A percentile compares a stretch with the other conserved stretches of the same genome.
Conservation (phyloP, 352 stramenopile species). For the Phytophthora pisi region DNA sequence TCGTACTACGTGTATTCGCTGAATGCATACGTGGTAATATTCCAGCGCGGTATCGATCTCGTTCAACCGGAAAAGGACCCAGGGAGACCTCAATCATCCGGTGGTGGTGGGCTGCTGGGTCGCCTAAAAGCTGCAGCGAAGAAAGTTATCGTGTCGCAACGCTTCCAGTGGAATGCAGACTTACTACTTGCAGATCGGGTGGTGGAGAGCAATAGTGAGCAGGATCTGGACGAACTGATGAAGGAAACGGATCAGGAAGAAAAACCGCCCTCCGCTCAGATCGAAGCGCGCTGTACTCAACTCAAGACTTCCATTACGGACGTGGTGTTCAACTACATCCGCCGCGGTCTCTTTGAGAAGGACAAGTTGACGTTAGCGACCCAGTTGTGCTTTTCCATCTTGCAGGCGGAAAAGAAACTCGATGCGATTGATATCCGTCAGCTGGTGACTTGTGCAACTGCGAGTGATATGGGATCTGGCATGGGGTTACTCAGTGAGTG, state of each 20-base stretch:
- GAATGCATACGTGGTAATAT: constrained; percentile 95
- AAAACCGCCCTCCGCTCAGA: constrained; percentile 55
- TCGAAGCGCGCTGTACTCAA: constrained; percentile 59
- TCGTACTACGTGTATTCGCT: constrained; percentile 96
- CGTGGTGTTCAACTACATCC: constrained; percentile 95
- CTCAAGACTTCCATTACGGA: constrained; percentile 77
- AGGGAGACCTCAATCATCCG: constrained; percentile 13
- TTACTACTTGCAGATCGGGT: constrained; percentile 79
- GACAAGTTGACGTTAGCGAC: constrained; percentile 94
- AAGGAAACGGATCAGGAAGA: constrained; percentile 72
- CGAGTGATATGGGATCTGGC: constrained; percentile 46
- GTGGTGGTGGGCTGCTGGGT: constrained; percentile 47
- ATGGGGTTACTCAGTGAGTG: constrained; percentile 95
- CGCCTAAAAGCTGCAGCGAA: constrained; percentile 84
- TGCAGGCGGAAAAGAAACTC: constrained; percentile 78
- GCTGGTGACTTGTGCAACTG: constrained; percentile 66
- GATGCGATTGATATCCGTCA: constrained; percentile 66
- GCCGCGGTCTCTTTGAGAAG: constrained; percentile 92
- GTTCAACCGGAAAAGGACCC: constrained; percentile 57
- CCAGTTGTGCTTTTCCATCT: constrained; percentile 92
- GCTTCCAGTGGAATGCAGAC: constrained; percentile 89
- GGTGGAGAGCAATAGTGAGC: constrained; percentile 48
- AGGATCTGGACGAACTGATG: constrained; percentile 68
- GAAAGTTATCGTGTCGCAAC: constrained; percentile 82
- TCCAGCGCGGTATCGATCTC: constrained; percentile 94